Percentiles rank a stretch among this genome's conserved stretches.
Evolutionary conservation across 2,329 filamentous ascomycete genomes (phyloP).

Genomic region (Epichloe uncinata): DNA sequence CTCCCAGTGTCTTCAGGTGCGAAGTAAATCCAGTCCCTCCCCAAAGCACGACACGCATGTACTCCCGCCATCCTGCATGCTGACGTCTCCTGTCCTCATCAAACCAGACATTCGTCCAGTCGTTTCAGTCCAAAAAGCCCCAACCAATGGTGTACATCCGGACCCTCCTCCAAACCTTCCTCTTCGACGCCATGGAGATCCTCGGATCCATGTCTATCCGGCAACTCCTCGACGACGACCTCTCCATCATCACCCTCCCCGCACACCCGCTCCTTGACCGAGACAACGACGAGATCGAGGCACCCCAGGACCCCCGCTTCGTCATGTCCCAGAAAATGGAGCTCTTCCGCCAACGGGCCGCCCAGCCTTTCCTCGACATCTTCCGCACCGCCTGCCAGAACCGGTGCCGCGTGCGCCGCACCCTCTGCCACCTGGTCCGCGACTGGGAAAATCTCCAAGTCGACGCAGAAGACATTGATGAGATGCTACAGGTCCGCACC

Average conservation of each 20-base stretch:
- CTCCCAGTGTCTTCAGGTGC: conserved; percentile 56
- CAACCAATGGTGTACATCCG: conserved; percentile 76
- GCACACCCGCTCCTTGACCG: conserved; percentile 57
- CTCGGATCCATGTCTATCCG: conserved; percentile 56
- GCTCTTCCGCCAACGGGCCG: conserved; percentile 44
- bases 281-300: conserved; percentile 62
- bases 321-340: conserved; percentile 65
- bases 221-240: conserved; percentile 66
- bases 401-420: conserved; percentile 74
- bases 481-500: conserved; percentile 46
- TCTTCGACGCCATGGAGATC: conserved; percentile 61
- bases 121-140: conserved; percentile 66
- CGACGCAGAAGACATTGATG: conserved; percentile 68
- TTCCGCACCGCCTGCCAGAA: conserved; percentile 82
- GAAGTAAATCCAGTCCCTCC: conserved; percentile 11
- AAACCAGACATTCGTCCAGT: conserved; percentile 53
- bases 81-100: background rate
- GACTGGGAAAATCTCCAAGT: conserved; percentile 77
- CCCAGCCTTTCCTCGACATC: conserved; percentile 67
- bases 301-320: conserved; percentile 59
- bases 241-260: conserved; percentile 65
- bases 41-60: background rate
- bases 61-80: background rate
- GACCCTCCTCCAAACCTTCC: conserved; percentile 60
- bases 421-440: conserved; percentile 68